phyloP scores from a whole-genome alignment of 331 rosid genomes.

The Malus hybrid region DNA sequence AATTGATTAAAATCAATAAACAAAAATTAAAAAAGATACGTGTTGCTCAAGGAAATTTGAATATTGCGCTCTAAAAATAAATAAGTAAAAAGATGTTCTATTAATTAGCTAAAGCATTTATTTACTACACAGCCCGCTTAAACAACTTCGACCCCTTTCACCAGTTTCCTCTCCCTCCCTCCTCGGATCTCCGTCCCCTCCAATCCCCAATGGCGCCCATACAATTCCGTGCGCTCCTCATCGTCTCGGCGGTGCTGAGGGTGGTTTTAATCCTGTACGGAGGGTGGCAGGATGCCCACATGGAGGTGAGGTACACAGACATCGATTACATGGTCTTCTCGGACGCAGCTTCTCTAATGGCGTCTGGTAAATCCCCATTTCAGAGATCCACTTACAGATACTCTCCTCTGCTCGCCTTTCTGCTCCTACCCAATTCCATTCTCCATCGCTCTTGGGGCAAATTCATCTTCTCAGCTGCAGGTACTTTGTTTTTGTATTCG shows the following conservation, averaged over 20 bases:
- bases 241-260: conserved; percentile 44
- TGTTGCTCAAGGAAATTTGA: too few relatives aligned
- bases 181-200: not conserved
- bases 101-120: not conserved
- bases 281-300: conserved; percentile 91
- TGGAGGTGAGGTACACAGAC: conserved; percentile 89
- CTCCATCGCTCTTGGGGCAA: conserved; percentile 83
- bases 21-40: too few relatives aligned
- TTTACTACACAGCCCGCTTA: not conserved
- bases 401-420: conserved; percentile 77
- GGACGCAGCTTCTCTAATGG: conserved; percentile 81
- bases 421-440: conserved; percentile 67
- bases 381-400: conserved; percentile 75
- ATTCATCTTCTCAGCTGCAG: conserved; percentile 78
- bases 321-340: conserved; percentile 89
- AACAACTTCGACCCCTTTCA: not conserved
- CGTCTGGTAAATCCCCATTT: conserved; percentile 72
- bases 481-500: conserved; percentile 22
- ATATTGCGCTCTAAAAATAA: too few relatives aligned
- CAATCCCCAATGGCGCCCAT: conserved; percentile 14
- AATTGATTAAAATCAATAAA: too few relatives aligned
- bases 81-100: too few relatives aligned
- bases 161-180: not conserved
- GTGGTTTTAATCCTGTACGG: conserved; percentile 57
- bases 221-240: conserved; percentile 17